Evolutionary conservation across 2,329 filamentous ascomycete species (phyloP), one percentile per base, ranked within the genome.

Genomic region (Fusarium tanahbumbuense): DNA sequence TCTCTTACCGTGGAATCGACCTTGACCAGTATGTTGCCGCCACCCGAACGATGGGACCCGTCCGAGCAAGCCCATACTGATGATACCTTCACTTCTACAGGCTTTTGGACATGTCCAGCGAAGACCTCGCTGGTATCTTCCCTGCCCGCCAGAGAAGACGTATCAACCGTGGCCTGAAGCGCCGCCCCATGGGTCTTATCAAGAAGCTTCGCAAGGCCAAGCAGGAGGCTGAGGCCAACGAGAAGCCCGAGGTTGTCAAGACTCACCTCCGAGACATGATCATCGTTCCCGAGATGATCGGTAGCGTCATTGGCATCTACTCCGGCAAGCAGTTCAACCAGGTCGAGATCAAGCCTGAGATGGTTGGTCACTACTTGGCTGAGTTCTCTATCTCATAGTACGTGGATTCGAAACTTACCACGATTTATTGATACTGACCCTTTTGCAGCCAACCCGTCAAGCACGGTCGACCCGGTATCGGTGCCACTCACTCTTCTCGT

Each of bases 271-370:
- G 95, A 86, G 92, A 99, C 89, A 99, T 99, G 96, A 98, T 99
- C 84, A 91, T 99, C 82, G 96, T 99, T 78, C 96, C 96, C 80
- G 96, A 99, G 90, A 98, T 99, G 96, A 99, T 99, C 83, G 96
- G 96, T 81, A 93, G 89, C 85, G 95, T 99, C 81, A 92, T 99
- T 81, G 96, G 94, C 83, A 96, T 99, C 89, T 99, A 99, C 93
- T 97, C 93, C 77, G 96, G 96, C 83, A 99, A 99, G 92, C 94
- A 98, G 87, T 99, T 99, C 93, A 99, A 99, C 92, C 95, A 98
- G 90, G 94, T 99, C 80, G 96, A 99, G 87, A 96, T 99, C 88
- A 98, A 98, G 92, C 96, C 96, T 79, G 96, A 99, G 90, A 99
- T 99, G 96, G 96, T 99, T 85, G 96, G 96, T 84, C 95, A 98